Evolutionary conservation across 2,329 filamentous ascomycete genomes (phyloP).

Genomic region (Trichophyton benhamiae): DNA sequence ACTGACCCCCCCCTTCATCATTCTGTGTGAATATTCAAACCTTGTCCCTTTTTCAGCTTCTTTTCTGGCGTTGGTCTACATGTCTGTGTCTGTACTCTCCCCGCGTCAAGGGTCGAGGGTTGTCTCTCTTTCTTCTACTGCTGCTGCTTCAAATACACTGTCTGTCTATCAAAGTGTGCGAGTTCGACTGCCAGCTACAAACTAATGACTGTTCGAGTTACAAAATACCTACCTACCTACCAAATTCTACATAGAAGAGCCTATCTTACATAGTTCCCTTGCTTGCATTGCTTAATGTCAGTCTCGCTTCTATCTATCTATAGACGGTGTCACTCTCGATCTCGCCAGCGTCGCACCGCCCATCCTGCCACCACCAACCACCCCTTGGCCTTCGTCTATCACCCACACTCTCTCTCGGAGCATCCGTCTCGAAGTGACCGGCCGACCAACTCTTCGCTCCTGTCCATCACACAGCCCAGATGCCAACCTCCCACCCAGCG

Average conservation of each 20-base stretch:
- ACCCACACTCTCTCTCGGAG: neutral
- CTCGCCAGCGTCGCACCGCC: neutral
- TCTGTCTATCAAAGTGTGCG: neutral
- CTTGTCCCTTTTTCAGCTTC: neutral
- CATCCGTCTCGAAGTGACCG: neutral
- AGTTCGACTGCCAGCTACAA: too few relatives aligned
- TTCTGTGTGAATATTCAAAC: constrained; percentile 1
- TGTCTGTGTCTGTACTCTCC: neutral
- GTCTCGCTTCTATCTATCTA: neutral
- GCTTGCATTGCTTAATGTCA: too few relatives aligned
- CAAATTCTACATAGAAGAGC: too few relatives aligned
- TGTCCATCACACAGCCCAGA: neutral
- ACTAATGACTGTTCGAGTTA: too few relatives aligned
- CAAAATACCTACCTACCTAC: too few relatives aligned
- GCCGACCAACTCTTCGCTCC: neutral
- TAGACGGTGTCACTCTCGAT: neutral
- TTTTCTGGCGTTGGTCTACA: neutral
- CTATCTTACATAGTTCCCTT: too few relatives aligned
- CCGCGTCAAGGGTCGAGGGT: neutral
- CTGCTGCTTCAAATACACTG: neutral
- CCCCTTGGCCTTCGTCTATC: neutral
- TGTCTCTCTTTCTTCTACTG: neutral
- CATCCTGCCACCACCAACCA: neutral
- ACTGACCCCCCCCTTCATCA: neutral
- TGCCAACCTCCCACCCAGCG: neutral